These are phyloP conservation scores for Azolla pinnata DNA, from an alignment of 75 land plant species.

Conservation along the genomic window DNA sequence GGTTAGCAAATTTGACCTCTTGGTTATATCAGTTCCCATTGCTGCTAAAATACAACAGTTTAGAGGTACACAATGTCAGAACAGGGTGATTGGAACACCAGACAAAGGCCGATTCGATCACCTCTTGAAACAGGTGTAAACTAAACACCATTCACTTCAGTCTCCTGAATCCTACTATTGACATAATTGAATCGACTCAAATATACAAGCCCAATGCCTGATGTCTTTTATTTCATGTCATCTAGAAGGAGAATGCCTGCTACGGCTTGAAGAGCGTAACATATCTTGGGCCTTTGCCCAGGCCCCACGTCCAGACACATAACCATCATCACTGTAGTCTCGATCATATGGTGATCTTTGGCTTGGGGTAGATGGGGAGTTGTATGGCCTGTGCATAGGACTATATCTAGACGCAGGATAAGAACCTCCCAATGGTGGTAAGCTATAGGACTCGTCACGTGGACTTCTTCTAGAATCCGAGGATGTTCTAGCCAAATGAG, in stretches of 20 bases:
- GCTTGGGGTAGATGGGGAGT: conserved; percentile 3
- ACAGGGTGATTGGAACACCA: too few species aligned
- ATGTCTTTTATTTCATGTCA: too few species aligned
- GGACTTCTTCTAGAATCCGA: conserved; percentile 6
- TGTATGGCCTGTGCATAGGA: not conserved
- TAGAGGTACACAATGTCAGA: too few species aligned
- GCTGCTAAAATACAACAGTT: too few species aligned
- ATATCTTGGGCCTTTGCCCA: conserved; percentile 13
- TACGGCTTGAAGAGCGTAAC: not conserved
- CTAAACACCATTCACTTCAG: too few species aligned
- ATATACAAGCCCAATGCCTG: too few species aligned
- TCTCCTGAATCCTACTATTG: too few species aligned
- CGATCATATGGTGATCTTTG: not conserved
- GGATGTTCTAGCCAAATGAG: conserved; percentile 6
- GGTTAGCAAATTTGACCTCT: too few species aligned
- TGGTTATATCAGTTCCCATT: too few species aligned
- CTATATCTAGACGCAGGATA: not conserved
- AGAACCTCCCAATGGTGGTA: not conserved
- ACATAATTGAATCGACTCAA: too few species aligned
- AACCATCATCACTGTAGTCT: not conserved
- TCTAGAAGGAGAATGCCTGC: not conserved
- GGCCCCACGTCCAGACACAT: not conserved
- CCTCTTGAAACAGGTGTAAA: too few species aligned
- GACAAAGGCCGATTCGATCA: too few species aligned
- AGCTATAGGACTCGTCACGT: not conserved